A percentile compares a stretch with the other conserved stretches of the same genome.
Evolutionary conservation across 257 asterid species (phyloP).

Genomic region (Sherardia arvensis): DNA sequence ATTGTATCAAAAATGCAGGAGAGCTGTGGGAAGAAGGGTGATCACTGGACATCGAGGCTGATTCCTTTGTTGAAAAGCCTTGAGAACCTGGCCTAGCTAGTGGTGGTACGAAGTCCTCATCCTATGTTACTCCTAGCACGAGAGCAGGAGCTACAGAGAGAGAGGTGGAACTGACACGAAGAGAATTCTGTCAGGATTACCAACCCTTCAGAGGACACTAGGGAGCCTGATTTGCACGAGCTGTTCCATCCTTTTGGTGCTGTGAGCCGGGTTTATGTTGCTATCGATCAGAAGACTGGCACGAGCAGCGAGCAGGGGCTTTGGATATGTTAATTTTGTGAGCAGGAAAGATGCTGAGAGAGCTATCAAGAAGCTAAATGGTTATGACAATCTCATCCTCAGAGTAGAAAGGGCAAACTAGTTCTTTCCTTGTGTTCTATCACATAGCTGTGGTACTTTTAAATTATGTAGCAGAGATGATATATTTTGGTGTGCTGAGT

Average conservation of each 20-base stretch:
- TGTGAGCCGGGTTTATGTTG: too few relatives aligned
- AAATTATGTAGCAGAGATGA: too few relatives aligned
- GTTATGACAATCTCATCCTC: too few relatives aligned
- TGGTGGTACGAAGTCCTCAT: slow-evolving; percentile 43
- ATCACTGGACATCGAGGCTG: slow-evolving; percentile 87
- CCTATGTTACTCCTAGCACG: slow-evolving; percentile 76
- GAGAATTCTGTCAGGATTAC: slow-evolving; percentile 90
- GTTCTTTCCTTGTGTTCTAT: too few relatives aligned
- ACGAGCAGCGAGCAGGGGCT: too few relatives aligned
- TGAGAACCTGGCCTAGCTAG: slow-evolving; percentile 26
- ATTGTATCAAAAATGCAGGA: slow-evolving; percentile 46
- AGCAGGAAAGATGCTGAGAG: too few relatives aligned
- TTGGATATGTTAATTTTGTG: slow-evolving; percentile 87
- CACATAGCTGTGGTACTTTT: too few relatives aligned
- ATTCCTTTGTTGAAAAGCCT: slow-evolving; percentile 55
- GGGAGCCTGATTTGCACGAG: too few relatives aligned
- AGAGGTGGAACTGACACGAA: slow-evolving; percentile 63
- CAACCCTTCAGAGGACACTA: slow-evolving; percentile 89
- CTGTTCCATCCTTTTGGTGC: too few relatives aligned
- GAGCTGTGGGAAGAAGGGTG: slow-evolving; percentile 94
- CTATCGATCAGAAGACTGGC: too few relatives aligned
- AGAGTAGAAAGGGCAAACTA: slow-evolving; percentile 81
- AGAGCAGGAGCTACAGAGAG: slow-evolving; percentile 64
- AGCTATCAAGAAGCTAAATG: too few relatives aligned
- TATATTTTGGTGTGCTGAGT: too few relatives aligned